These are phyloP conservation scores for Thermoascus crustaceus DNA, from an alignment of 2,329 filamentous ascomycete genomes.

Conservation along the genomic window DNA sequence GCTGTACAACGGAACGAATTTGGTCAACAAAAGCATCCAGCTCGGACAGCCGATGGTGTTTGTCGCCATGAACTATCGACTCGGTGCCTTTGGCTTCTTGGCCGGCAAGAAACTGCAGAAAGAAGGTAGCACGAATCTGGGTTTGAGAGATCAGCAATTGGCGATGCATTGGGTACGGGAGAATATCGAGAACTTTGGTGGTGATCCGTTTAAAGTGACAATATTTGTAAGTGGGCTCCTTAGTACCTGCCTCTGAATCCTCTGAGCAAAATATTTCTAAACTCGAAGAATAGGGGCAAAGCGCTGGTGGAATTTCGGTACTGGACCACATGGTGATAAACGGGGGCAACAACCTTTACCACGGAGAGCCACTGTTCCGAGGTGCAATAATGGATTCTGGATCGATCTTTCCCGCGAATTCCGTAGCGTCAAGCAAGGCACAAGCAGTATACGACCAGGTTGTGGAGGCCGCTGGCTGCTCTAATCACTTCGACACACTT, in stretches of 20 bases:
- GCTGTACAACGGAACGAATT: neutral
- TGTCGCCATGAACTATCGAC: conserved; percentile 70
- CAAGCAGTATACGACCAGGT: conserved; percentile 49
- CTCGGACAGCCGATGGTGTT: conserved; percentile 59
- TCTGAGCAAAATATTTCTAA: no score
- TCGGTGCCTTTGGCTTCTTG: conserved; percentile 67
- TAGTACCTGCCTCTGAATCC: no score
- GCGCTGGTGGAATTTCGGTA: conserved; percentile 65
- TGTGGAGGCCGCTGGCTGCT: conserved; percentile 40
- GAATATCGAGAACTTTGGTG: conserved; percentile 69
- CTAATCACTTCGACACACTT: conserved; percentile 34
- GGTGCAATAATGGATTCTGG: conserved; percentile 73
- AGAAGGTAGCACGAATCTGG: conserved; percentile 62
- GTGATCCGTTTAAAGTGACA: conserved; percentile 68
- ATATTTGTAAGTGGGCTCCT: no score
- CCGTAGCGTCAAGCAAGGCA: conserved; percentile 57
- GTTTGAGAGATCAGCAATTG: conserved; percentile 63
- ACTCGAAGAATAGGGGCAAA: no score
- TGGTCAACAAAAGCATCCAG: neutral
- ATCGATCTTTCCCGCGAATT: neutral
- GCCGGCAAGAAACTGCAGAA: conserved; percentile 58
- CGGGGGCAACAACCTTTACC: conserved; percentile 64
- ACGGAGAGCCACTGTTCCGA: conserved; percentile 65
- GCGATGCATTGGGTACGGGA: conserved; percentile 69
- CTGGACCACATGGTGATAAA: conserved; percentile 70